Percentiles rank a stretch among this genome's conserved stretches.
Evolutionary conservation across 495 filamentous ascomycete genomes (phyloP).

Genomic region (Penicillium maclennaniae): DNA sequence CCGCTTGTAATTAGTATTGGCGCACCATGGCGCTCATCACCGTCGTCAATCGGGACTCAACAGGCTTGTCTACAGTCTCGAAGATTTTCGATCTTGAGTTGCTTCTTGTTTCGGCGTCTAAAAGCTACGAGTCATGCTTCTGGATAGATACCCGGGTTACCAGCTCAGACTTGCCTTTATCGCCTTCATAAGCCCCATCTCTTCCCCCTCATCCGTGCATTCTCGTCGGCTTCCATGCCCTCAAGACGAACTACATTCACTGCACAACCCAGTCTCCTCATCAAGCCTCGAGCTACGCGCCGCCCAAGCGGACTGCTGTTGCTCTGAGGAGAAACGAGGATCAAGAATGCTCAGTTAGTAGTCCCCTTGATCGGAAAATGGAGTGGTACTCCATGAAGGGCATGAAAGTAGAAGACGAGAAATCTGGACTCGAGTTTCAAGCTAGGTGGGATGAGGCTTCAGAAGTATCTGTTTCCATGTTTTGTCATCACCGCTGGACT

Average conservation of each 20-base stretch:
- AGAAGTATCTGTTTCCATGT: conserved; percentile 50
- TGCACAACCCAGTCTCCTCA: neutral
- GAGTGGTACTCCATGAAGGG: neutral
- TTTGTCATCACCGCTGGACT: conserved; percentile 46
- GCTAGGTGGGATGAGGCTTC: conserved; percentile 27
- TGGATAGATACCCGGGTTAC: neutral
- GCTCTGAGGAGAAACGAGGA: conserved; percentile 8
- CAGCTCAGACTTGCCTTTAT: conserved; percentile 57
- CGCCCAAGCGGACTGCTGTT: conserved; percentile 29
- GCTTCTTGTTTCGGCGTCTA: neutral
- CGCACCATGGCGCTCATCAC: no score
- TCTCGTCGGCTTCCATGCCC: neutral
- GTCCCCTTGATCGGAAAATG: conserved; percentile 1
- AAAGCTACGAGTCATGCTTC: neutral
- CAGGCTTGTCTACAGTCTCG: neutral
- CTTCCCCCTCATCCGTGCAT: conserved; percentile 1
- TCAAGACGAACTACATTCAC: neutral
- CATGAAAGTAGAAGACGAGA: neutral
- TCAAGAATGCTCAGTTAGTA: neutral
- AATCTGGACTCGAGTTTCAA: neutral
- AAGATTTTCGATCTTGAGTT: neutral
- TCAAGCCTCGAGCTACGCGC: conserved; percentile 14
- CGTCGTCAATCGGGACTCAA: neutral
- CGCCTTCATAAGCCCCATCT: conserved; percentile 29
- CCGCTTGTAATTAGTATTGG: no score